Evolutionary conservation across 441 rosid species (phyloP).

Genomic region (Populus hybrid): DNA sequence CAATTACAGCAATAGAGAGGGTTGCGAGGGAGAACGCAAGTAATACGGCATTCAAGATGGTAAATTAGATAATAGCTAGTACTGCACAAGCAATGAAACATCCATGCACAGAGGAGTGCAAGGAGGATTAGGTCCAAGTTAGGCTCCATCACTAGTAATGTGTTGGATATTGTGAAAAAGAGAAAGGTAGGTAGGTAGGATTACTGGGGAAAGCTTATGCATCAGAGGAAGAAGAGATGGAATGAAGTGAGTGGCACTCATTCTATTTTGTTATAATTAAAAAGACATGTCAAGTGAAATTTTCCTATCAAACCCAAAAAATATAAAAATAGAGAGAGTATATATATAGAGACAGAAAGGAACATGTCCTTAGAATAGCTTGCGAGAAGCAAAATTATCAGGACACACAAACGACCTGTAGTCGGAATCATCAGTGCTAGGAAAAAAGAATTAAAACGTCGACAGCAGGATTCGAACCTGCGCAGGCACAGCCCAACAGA

Average conservation of each 20-base stretch:
- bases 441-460: constrained; percentile 34
- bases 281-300: not conserved
- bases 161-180: no score
- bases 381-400: not conserved
- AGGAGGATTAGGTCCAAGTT: constrained; percentile 36
- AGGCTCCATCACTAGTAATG: constrained; percentile 20
- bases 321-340: no score
- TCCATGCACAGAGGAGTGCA: constrained; percentile 23
- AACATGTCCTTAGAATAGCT: not conserved
- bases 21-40: constrained; percentile 26
- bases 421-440: not conserved
- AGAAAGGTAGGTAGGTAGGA: not conserved
- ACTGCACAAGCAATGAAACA: constrained; percentile 23
- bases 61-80: constrained; percentile 6
- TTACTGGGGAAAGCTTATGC: not conserved
- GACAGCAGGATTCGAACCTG: constrained; percentile 99
- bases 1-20: constrained; percentile 29
- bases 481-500: constrained; percentile 99
- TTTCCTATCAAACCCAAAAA: not conserved
- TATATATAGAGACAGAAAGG: not conserved
- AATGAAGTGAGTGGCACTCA: constrained; percentile 47
- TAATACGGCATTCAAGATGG: constrained; percentile 18
- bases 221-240: constrained; percentile 14
- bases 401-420: not conserved
- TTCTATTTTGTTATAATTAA: not conserved